These are phyloP conservation scores for Zygosaccharomyces siamensis DNA, from an alignment of 805 yeast genomes.

Conservation along the genomic window DNA sequence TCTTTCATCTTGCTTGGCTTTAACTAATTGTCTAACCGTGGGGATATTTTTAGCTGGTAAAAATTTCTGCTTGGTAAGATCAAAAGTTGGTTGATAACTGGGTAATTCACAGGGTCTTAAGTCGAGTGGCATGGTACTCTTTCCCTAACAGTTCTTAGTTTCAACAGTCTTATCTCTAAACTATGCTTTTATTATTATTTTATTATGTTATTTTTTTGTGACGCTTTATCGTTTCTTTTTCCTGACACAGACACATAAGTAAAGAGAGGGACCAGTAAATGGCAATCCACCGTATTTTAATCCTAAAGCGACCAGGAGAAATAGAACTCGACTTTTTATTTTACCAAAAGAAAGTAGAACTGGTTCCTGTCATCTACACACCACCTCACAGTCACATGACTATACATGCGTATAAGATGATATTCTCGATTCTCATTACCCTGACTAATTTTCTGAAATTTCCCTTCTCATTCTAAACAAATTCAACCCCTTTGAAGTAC, in stretches of 20 bases:
- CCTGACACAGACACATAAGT: not conserved
- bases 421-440: not conserved
- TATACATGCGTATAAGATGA: not conserved
- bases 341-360: too few relatives aligned
- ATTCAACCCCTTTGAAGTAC: not conserved
- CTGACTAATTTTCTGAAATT: not conserved
- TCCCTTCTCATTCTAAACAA: not conserved
- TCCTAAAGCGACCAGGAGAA: not conserved
- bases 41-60: constrained; percentile 18
- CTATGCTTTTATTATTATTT: not conserved
- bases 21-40: constrained; percentile 27
- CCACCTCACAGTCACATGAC: too few relatives aligned
- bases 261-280: not conserved
- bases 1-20: constrained; percentile 24
- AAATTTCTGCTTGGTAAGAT: constrained; percentile 12
- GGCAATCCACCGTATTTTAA: not conserved
- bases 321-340: too few relatives aligned
- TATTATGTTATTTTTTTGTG: constrained; percentile 1
- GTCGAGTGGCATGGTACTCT: constrained; percentile 4
- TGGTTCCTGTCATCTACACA: too few relatives aligned
- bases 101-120: constrained; percentile 12
- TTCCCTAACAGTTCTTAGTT: not conserved
- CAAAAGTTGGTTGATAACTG: constrained; percentile 14
- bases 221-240: constrained; percentile 3
- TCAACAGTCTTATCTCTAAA: not conserved